Conservation (phyloP, 768 basidiomycete species). For the Infundibulicybe gibba region DNA sequence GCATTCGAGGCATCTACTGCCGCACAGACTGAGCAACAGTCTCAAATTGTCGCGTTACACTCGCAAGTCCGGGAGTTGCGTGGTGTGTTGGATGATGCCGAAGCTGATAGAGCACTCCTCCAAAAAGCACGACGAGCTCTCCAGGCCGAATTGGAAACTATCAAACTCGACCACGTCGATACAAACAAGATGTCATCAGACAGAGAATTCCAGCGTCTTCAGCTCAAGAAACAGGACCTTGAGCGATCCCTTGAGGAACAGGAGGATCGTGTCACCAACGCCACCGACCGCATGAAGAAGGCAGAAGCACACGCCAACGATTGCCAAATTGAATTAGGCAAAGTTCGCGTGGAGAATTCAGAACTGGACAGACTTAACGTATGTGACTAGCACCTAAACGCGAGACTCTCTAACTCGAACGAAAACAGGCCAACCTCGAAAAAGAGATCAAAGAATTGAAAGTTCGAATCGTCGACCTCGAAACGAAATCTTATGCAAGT, state of each 20-base stretch:
- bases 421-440: constrained; percentile 68
- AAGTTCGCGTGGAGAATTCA: constrained; percentile 77
- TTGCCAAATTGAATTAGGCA: constrained; percentile 72
- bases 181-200: constrained; percentile 68
- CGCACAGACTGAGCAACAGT: constrained; percentile 77
- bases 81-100: constrained; percentile 78
- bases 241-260: constrained; percentile 77
- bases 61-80: constrained; percentile 85
- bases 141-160: constrained; percentile 77
- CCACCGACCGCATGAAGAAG: constrained; percentile 77
- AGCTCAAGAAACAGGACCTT: constrained; percentile 79
- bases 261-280: constrained; percentile 66
- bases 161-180: constrained; percentile 74
- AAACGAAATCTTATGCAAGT: constrained; percentile 70
- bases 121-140: constrained; percentile 80
- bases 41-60: constrained; percentile 79
- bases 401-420: constrained; percentile 2
- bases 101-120: constrained; percentile 72
- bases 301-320: constrained; percentile 75
- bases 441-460: constrained; percentile 85
- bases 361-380: constrained; percentile 79
- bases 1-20: constrained; percentile 72
- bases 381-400: constrained; percentile 9
- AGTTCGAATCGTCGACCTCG: constrained; percentile 77
- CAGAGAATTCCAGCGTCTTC: constrained; percentile 69